Evolutionary conservation across 495 filamentous ascomycete genomes (phyloP).

Genomic region (Penicillium desertorum): DNA sequence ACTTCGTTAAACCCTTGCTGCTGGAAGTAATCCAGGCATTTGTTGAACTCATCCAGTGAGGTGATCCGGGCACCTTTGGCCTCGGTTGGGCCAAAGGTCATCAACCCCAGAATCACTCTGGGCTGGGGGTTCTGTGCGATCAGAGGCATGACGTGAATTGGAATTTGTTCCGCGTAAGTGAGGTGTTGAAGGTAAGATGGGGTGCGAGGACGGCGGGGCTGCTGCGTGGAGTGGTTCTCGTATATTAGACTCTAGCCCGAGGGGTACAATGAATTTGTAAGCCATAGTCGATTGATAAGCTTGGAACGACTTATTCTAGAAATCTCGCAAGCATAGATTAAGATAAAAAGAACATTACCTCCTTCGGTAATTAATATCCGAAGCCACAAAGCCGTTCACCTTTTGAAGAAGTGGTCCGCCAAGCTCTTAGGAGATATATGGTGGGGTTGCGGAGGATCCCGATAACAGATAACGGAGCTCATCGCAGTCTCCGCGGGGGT

Average conservation of each 20-base stretch:
- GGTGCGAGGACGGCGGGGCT: slow-evolving; percentile 13
- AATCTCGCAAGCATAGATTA: background rate
- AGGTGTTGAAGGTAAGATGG: slow-evolving; percentile 9
- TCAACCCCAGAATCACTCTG: slow-evolving; percentile 58
- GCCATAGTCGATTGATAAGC: background rate
- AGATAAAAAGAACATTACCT: background rate
- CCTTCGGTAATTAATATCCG: background rate
- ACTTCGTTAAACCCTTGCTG: slow-evolving; percentile 73
- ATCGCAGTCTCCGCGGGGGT: background rate
- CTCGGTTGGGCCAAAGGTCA: slow-evolving; percentile 58
- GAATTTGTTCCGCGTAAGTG: background rate
- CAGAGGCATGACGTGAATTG: slow-evolving; percentile 50
- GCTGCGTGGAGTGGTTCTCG: slow-evolving; percentile 14
- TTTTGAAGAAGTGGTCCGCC: background rate
- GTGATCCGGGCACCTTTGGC: slow-evolving; percentile 68
- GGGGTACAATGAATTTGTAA: background rate
- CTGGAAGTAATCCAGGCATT: slow-evolving; percentile 67
- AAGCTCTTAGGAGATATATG: background rate
- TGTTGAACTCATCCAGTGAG: slow-evolving; percentile 61
- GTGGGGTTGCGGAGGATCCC: slow-evolving; percentile 22
- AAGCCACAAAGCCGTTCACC: background rate
- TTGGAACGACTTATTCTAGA: background rate
- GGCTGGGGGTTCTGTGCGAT: slow-evolving; percentile 50
- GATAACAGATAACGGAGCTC: slow-evolving; percentile 20
- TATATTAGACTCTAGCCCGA: background rate